Conservation (phyloP, 129 eudicot species). For the Lonicera japonica region DNA sequence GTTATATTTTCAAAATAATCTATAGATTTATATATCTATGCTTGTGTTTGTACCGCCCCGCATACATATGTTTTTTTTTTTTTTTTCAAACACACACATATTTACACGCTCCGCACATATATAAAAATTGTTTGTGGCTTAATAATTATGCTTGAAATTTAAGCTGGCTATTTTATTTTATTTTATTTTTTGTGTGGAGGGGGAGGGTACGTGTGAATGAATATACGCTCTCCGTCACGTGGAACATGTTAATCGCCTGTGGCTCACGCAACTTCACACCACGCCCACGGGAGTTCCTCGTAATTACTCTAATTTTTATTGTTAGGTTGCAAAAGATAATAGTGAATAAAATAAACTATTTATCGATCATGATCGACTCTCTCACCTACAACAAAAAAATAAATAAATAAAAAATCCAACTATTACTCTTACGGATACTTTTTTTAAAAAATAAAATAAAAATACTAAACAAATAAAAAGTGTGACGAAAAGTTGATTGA, state of each 20-base stretch:
- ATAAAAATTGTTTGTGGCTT: not conserved
- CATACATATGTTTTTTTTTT: slow-evolving; percentile 1
- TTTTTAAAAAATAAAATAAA: no score
- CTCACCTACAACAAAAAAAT: no score
- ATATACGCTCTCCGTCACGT: not conserved
- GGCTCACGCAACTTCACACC: not conserved
- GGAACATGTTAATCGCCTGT: not conserved
- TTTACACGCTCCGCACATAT: not conserved
- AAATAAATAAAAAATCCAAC: no score
- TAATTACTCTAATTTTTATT: no score
- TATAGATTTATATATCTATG: no score
- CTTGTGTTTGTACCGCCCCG: not conserved
- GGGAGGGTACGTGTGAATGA: not conserved
- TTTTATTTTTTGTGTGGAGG: not conserved
- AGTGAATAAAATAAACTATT: no score
- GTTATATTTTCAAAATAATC: no score
- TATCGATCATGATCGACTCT: no score
- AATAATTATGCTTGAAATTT: not conserved
- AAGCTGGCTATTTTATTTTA: not conserved
- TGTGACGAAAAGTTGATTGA: no score
- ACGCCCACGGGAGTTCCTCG: not conserved
- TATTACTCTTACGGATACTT: no score
- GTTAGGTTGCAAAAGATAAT: no score
- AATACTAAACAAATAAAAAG: no score
- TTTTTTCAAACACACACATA: not conserved